Base-by-base conservation (phyloP, 805 yeast genomes). In the Torulaspora indica region DNA sequence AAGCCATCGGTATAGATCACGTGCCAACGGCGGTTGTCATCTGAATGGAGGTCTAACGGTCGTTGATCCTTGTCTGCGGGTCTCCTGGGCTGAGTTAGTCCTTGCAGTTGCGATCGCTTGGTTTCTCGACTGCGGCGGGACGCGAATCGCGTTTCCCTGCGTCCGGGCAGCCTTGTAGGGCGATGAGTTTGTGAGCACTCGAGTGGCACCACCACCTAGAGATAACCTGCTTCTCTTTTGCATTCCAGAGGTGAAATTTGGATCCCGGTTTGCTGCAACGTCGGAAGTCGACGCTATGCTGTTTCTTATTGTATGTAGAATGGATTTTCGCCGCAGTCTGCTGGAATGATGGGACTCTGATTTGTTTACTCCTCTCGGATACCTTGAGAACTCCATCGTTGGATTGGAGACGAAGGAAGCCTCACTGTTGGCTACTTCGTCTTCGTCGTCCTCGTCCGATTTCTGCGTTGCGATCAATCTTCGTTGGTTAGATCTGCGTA, bases 331-430 rank as follows among this genome's bases (percentile, higher is more conserved):
- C 45, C 67, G 56, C 29, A 56, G 40, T 33, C 50, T 58, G 12
- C 53, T 47, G 18, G 46, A 47, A 9, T 38, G 43, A 8, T 37
- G 43, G 17, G 47, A 30, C 18, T 29, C 28, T 10, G 40, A 44
- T 38, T 39, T 35, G 34, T 18, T 40, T 13, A 38, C 28, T n/a
- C 38, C 40, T 29, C 35, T 45, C 8, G 20, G 44, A 2, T 40
- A 34, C n/a, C 31, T 35, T 10, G 43, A 22, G n/a, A 34, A 27
- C 7, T 35, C 35, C 8, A 47, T 35, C 5, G 57, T 43, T 2
- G 68, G 68, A 37, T 63, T 61, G 15, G 63, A 45, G 5, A 63
- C 56, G 43, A 63, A 63, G 1, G 68, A 63, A 3, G 66, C 68
- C 33, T 61, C 68, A 37, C 67, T 63, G 22, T 51, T 60, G 33